Percentiles rank a stretch among this genome's conserved stretches.
phyloP scores from a whole-genome alignment of 164 flowering plant species.

The Dillenia turbinata region DNA sequence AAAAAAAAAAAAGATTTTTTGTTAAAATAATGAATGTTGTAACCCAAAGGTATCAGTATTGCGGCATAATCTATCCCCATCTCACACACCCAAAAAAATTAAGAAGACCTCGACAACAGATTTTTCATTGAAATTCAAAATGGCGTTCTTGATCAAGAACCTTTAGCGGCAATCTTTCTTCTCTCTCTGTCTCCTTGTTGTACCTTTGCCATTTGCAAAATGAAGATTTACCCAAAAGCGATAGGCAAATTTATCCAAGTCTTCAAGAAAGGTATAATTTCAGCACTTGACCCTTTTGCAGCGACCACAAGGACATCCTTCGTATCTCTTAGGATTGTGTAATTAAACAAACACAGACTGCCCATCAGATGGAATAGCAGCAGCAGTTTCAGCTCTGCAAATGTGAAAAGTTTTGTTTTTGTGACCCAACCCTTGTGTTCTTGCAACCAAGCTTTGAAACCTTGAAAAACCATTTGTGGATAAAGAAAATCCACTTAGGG shows the following conservation, averaged over 20 bases:
- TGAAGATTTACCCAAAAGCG: slow-evolving; percentile 19
- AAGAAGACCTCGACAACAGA: no score
- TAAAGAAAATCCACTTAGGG: slow-evolving; percentile 35
- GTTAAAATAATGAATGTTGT: no score
- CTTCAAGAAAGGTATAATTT: slow-evolving; percentile 30
- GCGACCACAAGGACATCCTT: slow-evolving; percentile 32
- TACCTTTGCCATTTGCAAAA: no score
- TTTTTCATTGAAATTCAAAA: no score
- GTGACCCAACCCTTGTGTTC: slow-evolving; percentile 24
- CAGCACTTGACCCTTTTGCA: slow-evolving; percentile 29
- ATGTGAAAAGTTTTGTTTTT: slow-evolving; percentile 31
- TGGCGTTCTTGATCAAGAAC: no score
- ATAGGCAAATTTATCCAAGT: slow-evolving; percentile 33
- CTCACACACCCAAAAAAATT: no score
- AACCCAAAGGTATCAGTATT: no score
- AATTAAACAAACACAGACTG: slow-evolving; percentile 31
- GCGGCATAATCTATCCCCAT: no score
- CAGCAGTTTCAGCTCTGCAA: slow-evolving; percentile 62
- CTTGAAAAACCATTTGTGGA: slow-evolving; percentile 34
- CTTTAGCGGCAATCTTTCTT: no score
- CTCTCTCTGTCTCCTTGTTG: no score
- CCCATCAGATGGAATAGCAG: slow-evolving; percentile 42
- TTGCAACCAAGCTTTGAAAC: slow-evolving; percentile 22
- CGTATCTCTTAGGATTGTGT: slow-evolving; percentile 30
- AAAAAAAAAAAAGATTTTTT: no score